Conservation (phyloP, 2,329 filamentous ascomycete genomes). For the Penicillium sp. region DNA sequence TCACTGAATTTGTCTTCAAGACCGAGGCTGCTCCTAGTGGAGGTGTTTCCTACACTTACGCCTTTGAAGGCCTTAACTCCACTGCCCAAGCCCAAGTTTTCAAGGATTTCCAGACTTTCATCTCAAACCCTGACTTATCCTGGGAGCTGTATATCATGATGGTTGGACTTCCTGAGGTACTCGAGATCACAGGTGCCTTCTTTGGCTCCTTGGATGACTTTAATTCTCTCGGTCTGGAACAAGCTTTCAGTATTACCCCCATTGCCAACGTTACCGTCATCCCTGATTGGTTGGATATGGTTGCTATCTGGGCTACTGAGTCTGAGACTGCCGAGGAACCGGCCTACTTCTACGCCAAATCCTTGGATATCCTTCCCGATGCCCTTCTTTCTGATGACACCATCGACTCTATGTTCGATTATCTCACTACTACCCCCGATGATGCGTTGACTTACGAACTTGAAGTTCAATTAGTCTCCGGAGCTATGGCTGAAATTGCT, state of each 20-base stretch:
- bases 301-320: conserved; percentile 23
- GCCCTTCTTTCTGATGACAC: conserved; percentile 46
- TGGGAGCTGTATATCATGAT: conserved; percentile 59
- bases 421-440: conserved; percentile 47
- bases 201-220: conserved; percentile 59
- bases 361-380: conserved; percentile 49
- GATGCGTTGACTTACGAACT: conserved; percentile 57
- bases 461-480: conserved; percentile 60
- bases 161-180: conserved; percentile 52
- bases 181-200: conserved; percentile 57
- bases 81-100: conserved; percentile 49
- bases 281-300: conserved; percentile 26
- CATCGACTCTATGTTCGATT: conserved; percentile 51
- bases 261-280: conserved; percentile 19
- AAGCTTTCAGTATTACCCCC: conserved; percentile 20
- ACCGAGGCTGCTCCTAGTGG: conserved; percentile 35
- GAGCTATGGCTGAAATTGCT: conserved; percentile 55
- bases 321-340: conserved; percentile 36
- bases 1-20: conserved; percentile 34
- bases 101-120: conserved; percentile 57
- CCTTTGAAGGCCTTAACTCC: conserved; percentile 49
- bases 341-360: conserved; percentile 54
- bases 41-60: conserved; percentile 58
- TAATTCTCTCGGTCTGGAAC: conserved; percentile 32
- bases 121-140: conserved; percentile 53